Conservation (phyloP, 2,329 filamentous ascomycete species). For the Penicillium oxalicum region DNA sequence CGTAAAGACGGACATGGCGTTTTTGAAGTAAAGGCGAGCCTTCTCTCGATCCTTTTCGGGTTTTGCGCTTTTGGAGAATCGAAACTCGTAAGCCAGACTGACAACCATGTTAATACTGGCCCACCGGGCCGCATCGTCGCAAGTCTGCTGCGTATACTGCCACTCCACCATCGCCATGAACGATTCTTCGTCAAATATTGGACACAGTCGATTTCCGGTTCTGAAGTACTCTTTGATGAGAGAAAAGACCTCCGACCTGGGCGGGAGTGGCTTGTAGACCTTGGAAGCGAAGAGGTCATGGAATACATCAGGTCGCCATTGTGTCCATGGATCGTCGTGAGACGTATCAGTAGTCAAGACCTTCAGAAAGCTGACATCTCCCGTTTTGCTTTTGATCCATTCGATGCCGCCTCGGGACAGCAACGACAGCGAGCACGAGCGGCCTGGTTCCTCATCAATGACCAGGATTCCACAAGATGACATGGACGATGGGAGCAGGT, state of each 20-base stretch:
- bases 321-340: conserved; percentile 82
- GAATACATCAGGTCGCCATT: conserved; percentile 96
- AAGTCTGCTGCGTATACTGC: conserved; percentile 86
- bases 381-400: conserved; percentile 94
- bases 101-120: conserved; percentile 86
- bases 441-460: conserved; percentile 50
- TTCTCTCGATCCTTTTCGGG: conserved; percentile 83
- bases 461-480: not conserved
- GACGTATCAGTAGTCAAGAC: conserved; percentile 78
- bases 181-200: conserved; percentile 87
- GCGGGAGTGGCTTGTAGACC: conserved; percentile 72
- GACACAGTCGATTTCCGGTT: conserved; percentile 97
- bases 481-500: not conserved
- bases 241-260: conserved; percentile 77
- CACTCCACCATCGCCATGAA: conserved; percentile 94
- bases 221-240: conserved; percentile 87
- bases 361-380: conserved; percentile 80
- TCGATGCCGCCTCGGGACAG: conserved; percentile 93
- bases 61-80: conserved; percentile 86
- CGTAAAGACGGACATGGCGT: conserved; percentile 83
- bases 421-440: conserved; percentile 90
- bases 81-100: conserved; percentile 79
- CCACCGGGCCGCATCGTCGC: conserved; percentile 93
- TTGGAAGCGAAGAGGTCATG: conserved; percentile 78
- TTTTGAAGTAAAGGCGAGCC: conserved; percentile 90